Evolutionary conservation across 2,329 filamentous ascomycete species (phyloP), one percentile per base, ranked within the genome.

Genomic region (Capronia coronata): DNA sequence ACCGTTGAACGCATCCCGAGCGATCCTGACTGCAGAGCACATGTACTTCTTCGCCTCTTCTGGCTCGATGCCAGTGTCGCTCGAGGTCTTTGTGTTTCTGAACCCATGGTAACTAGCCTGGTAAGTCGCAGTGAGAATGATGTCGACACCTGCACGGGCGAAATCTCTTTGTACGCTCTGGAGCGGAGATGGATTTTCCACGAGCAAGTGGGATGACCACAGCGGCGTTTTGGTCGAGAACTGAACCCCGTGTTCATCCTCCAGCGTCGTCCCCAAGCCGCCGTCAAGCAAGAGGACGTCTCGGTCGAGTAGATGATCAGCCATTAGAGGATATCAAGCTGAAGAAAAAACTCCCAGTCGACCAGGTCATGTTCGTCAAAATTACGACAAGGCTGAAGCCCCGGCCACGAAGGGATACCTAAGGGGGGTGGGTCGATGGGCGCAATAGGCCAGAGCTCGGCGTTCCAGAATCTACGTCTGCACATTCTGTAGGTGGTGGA

Each of bases 91-190:
- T 1, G 79, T 82, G 30, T 67, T 68, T 2, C 65, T 63, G 56
- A 85, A 83, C 0, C 77, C 81, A 9, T 76, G 67, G 6, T 73
- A 63, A 0, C 78, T 83, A 1, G 77, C 68, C 62, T 86, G 82
- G 63, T 86, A 86, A 0, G 83, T 86, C 6, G 81, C 82, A 8
- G 80, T 85, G 40, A 83, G 71, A 16, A 86, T 65, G 22, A 86
- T 70, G 61, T 86, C 79, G 48, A 77, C 76, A 29, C 79, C 80
- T 1, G 77, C 74, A 6, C 61, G 52, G 45, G 68, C 71, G 62
- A 84, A 84, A 56, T 76, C 75, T 45, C 62, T 61, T 61, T 84
- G 81, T 62, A 78, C 81, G 23, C 67, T 66, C 50, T 71, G 65
- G 7, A 84, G 72, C 1, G 73, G 78, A 6, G 68, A 57, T 2